phyloP scores from a whole-genome alignment of 2,329 filamentous ascomycete genomes.

The Xylaria sp. region DNA sequence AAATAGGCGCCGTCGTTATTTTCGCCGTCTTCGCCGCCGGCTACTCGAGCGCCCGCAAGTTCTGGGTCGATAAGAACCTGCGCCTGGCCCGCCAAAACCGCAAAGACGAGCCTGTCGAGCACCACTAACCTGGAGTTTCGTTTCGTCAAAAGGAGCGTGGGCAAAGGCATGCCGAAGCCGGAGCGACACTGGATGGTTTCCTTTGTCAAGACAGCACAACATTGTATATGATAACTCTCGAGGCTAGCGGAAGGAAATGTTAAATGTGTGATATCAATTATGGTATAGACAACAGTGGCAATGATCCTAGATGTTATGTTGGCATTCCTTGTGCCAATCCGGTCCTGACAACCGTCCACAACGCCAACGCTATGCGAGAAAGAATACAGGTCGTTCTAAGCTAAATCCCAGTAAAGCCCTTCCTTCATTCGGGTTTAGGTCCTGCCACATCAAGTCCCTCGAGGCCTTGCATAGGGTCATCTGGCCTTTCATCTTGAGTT shows the following conservation, averaged over 20 bases:
- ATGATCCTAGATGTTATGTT: conserved; percentile 35
- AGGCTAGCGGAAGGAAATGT: conserved; percentile 38
- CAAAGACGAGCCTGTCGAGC: conserved; percentile 47
- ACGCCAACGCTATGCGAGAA: conserved; percentile 51
- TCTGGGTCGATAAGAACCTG: conserved; percentile 90
- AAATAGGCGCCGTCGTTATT: conserved; percentile 82
- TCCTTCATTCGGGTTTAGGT: conserved; percentile 76
- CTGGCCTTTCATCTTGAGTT: conserved; percentile 64
- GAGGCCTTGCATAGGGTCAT: conserved; percentile 95
- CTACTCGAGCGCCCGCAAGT: conserved; percentile 86
- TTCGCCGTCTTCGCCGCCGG: conserved; percentile 83
- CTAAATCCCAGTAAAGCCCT: conserved; percentile 27
- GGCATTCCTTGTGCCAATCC: conserved; percentile 39
- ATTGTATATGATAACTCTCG: conserved; percentile 48
- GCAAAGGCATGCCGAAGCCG: conserved; percentile 33
- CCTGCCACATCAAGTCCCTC: conserved; percentile 95
- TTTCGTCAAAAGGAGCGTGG: conserved; percentile 35
- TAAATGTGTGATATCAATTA: conserved; percentile 44
- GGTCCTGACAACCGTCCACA: conserved; percentile 38
- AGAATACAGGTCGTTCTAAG: conserved; percentile 42
- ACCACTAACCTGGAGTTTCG: conserved; percentile 49
- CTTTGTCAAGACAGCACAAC: conserved; percentile 40
- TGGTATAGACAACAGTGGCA: conserved; percentile 44
- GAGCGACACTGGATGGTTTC: conserved; percentile 36
- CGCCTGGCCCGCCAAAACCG: conserved; percentile 81